A percentile compares a stretch with the other conserved stretches of the same genome.
phyloP scores from a whole-genome alignment of 208 protist species.

The Trichomonas vaginalis region DNA sequence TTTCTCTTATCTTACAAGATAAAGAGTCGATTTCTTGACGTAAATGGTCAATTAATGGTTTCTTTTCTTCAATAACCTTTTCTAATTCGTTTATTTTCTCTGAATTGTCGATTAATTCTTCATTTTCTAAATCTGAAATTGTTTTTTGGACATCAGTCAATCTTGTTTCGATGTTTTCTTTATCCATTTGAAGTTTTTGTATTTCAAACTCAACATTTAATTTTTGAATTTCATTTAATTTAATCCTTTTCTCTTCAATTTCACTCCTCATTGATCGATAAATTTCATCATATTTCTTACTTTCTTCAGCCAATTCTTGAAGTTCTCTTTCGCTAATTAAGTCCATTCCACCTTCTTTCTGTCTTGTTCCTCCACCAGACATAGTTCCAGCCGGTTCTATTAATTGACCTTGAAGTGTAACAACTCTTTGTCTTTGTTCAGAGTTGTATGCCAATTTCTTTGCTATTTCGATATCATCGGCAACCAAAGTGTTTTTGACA shows the following conservation, averaged over 20 bases:
- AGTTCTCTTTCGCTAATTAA: neutral
- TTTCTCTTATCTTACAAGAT: neutral
- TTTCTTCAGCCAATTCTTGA: neutral
- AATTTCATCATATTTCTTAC: neutral
- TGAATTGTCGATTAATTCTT: neutral
- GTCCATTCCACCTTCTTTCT: conserved; percentile 52
- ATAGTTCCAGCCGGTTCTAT: conserved; percentile 87
- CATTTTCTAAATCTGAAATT: neutral
- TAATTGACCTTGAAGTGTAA: conserved; percentile 27
- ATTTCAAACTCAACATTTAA: neutral
- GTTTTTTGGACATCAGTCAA: neutral
- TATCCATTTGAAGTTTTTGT: conserved; percentile 2
- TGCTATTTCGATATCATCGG: neutral
- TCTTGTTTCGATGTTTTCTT: neutral
- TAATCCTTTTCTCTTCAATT: neutral
- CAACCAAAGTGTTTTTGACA: neutral
- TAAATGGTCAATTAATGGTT: neutral
- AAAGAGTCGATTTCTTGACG: neutral
- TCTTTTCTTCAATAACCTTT: neutral
- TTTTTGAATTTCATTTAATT: neutral
- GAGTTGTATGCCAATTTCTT: conserved; percentile 27
- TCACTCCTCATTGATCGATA: neutral
- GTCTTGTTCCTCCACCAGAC: conserved; percentile 74
- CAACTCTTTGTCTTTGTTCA: conserved; percentile 22
- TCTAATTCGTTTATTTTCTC: neutral